Percentiles rank a stretch among this genome's conserved stretches.
phyloP scores from a whole-genome alignment of 768 basidiomycete genomes.

The Gyrodon lividus region DNA sequence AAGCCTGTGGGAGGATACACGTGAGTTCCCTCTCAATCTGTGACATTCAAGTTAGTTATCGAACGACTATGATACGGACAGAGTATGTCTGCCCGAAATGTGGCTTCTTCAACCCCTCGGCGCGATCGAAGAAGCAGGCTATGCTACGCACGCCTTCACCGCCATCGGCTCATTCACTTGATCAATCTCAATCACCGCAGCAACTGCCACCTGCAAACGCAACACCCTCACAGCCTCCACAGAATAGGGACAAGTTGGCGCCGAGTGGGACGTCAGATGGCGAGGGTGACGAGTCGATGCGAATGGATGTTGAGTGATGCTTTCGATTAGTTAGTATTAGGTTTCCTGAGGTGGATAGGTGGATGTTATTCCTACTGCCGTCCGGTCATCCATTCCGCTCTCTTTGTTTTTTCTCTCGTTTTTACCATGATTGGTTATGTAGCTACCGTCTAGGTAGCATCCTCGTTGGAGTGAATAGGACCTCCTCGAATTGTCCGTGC shows the following conservation, averaged over 20 bases:
- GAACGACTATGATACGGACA: slow-evolving; percentile 28
- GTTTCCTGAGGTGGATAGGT: neutral
- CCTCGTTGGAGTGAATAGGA: neutral
- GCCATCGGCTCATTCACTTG: slow-evolving; percentile 7
- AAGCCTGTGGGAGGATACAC: slow-evolving; percentile 74
- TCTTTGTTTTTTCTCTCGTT: neutral
- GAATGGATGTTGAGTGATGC: slow-evolving; percentile 15
- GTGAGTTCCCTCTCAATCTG: slow-evolving; percentile 46
- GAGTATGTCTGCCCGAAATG: slow-evolving; percentile 89
- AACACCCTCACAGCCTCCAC: neutral
- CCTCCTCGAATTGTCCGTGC: no score
- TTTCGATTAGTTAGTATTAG: neutral
- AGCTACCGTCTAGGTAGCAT: slow-evolving; percentile 3
- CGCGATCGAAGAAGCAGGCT: slow-evolving; percentile 31
- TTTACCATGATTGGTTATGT: neutral
- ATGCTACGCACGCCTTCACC: slow-evolving; percentile 27
- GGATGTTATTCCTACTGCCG: neutral
- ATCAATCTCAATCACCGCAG: slow-evolving; percentile 7
- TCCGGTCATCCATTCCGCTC: neutral
- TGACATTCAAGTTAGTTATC: neutral
- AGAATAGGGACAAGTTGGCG: slow-evolving; percentile 1
- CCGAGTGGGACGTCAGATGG: neutral
- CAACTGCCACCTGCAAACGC: slow-evolving; percentile 1
- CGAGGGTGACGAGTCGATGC: slow-evolving; percentile 7
- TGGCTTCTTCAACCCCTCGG: slow-evolving; percentile 71